Base-by-base conservation (phyloP, 2,329 filamentous ascomycete genomes). In the Botrytis hyacinthi region DNA sequence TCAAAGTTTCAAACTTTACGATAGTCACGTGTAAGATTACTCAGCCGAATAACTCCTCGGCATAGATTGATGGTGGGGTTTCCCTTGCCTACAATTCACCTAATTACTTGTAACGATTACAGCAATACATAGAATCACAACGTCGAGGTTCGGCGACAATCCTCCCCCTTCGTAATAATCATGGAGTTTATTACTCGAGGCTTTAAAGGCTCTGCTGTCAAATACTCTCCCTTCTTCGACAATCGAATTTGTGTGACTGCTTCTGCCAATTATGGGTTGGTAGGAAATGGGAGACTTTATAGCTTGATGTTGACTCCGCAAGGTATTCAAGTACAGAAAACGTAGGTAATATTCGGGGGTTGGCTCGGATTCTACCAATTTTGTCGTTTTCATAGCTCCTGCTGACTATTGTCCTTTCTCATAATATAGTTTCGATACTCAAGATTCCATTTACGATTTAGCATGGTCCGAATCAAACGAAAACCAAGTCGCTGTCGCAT, bases 141-240 rank as follows among this genome's bases (percentile, higher is more conserved):
- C 20, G 32, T 35, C 20, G 37, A n/a, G 44, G 26, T 57, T 57
- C 18, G 48, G 22, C 40, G 18, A 69, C 48, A 14, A 22, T 40
- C 1, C 48, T n/a, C 42, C 20, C 26, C 65, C n/a, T n/a, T 35
- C 7, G 54, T 18, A 16, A 35, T 29, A 44, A 62, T 98, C 94
- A 91, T 98, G 79, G 94, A 98, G 84, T 98, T 93, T 84, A 92
- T 93, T 76, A 98, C 96, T 35, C 88, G 93, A 81, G 96, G 96
- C 80, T 98, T 90, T 87, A 97, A 98, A 83, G 95, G 95, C 80
- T 98, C 97, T 84, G 93, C 93, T 78, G 94, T 98, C 83, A 97
- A 98, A 84, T 99, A 98, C 87, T 98, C 95, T 73, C 96, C 96
- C 10, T 99, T 98, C 86, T 97, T 97, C 85, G 96, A 98, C 85